Evolutionary conservation across 2,329 filamentous ascomycete genomes (phyloP), one percentile per base, ranked within the genome.

Genomic region (Ophiosphaerella herpotricha): DNA sequence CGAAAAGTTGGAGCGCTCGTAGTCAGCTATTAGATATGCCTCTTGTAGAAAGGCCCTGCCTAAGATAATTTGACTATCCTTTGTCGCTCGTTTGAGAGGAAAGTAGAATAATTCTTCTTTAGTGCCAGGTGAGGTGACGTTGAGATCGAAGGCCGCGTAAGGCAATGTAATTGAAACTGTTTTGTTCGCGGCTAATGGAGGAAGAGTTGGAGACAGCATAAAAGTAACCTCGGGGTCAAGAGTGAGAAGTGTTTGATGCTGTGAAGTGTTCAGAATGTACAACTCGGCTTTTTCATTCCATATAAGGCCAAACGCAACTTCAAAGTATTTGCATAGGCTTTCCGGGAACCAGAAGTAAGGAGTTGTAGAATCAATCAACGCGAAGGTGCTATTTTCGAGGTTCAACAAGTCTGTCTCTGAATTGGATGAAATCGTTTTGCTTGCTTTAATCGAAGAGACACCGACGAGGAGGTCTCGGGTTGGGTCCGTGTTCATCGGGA

Each of bases 311-410:
- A 75, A 74, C 4, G 65, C 63, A 13, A 42, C 48, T 46, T 72
- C 72, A 37, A 75, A 75, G 1, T 45, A 54, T 13, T 64, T 23
- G 38, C 69, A 75, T 7, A 64, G 69, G 6, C 43, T 46, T 4
- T 54, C 42, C 3, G 73, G 72, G 1, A 75, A 62, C 57, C 64
- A 74, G 1, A 75, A 39, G 14, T 74, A 56, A 1, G 73, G 61
- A 5, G 71, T 54, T 0, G 68, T 60, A 1, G 73, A 74, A 65
- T 89, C 86, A 48, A 90, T 81, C 45, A 83, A 62, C 18, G 82
- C 82, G 12, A 57, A 57, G 11, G 73, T 48, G 26, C 11, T 11
- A 4, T 8, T 29, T 7, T 68, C 63, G 23, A 67, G 60, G 7
- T 9, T 23, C 13, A 40, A 24, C n/a, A 40, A 23, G 7, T 1